phyloP scores from a whole-genome alignment of 768 basidiomycete genomes.

The Tylopilus vinaceipallidus region DNA sequence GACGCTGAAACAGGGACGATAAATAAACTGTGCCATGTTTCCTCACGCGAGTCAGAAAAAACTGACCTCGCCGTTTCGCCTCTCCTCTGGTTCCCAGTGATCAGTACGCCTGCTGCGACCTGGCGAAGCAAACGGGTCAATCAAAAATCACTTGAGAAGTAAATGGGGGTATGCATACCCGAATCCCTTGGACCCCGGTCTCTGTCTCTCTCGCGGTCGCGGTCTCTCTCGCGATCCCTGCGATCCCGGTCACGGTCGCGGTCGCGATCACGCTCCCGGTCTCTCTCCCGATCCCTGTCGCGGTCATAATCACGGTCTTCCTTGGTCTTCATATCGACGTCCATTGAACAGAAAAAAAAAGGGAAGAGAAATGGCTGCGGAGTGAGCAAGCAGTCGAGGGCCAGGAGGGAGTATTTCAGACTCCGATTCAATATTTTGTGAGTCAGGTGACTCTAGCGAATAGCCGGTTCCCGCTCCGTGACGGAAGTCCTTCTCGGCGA shows the following conservation, averaged over 20 bases:
- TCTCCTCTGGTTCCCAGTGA: conserved; percentile 84
- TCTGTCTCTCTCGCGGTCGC: conserved; percentile 42
- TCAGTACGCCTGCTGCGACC: conserved; percentile 53
- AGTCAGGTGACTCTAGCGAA: conserved; percentile 18
- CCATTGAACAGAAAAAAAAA: conserved; percentile 45
- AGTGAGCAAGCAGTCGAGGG: conserved; percentile 14
- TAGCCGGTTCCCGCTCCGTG: too few relatives aligned
- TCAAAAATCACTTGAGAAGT: background rate
- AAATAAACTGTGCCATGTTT: background rate
- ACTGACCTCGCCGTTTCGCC: conserved; percentile 71
- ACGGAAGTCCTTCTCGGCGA: background rate
- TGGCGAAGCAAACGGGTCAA: conserved; percentile 19
- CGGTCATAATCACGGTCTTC: conserved; percentile 70
- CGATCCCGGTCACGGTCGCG: conserved; percentile 38
- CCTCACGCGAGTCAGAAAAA: background rate
- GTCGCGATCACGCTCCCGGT: conserved; percentile 37
- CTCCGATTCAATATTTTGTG: conserved; percentile 17
- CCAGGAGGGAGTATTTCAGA: conserved; percentile 2
- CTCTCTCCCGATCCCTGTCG: conserved; percentile 44
- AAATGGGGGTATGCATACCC: conserved; percentile 36
- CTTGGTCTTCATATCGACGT: conserved; percentile 79
- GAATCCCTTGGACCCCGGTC: conserved; percentile 55
- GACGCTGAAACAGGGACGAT: conserved; percentile 43
- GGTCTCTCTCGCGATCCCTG: conserved; percentile 45
- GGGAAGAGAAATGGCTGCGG: background rate